A percentile compares a stretch with the other conserved stretches of the same genome.
phyloP scores from a whole-genome alignment of 257 asterid species.

The Plantago ovata region DNA sequence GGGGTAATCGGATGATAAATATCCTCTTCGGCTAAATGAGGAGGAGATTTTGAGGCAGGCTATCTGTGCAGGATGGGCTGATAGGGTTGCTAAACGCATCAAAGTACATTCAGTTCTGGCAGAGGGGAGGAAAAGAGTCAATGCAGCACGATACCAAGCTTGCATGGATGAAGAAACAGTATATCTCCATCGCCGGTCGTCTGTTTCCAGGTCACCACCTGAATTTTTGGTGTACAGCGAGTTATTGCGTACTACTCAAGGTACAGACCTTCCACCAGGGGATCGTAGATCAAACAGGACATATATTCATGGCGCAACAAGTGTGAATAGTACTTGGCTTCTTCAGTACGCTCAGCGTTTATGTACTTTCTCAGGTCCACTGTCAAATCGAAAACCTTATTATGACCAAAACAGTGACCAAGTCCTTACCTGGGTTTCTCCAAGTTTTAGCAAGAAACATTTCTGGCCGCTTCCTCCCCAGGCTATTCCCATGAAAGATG shows the following conservation, averaged over 20 bases:
- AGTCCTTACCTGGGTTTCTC: slow-evolving; percentile 60
- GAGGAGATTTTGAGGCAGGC: slow-evolving; percentile 84
- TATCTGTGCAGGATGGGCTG: slow-evolving; percentile 92
- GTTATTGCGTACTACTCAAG: slow-evolving; percentile 46
- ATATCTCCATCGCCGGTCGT: slow-evolving; percentile 74
- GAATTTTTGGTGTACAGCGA: slow-evolving; percentile 78
- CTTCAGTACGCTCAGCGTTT: slow-evolving; percentile 49
- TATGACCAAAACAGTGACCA: slow-evolving; percentile 54
- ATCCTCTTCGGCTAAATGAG: slow-evolving; percentile 60
- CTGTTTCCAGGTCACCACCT: slow-evolving; percentile 63
- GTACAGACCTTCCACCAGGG: no score
- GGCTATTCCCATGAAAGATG: slow-evolving; percentile 50
- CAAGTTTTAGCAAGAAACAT: slow-evolving; percentile 77
- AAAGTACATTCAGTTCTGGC: slow-evolving; percentile 36
- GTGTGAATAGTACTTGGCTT: slow-evolving; percentile 68
- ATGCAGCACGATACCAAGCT: slow-evolving; percentile 66
- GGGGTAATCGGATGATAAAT: slow-evolving; percentile 47
- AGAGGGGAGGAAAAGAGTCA: slow-evolving; percentile 52
- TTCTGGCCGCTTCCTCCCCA: slow-evolving; percentile 73
- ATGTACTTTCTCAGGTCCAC: slow-evolving; percentile 80
- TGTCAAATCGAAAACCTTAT: slow-evolving; percentile 66
- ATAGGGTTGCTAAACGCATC: slow-evolving; percentile 72
- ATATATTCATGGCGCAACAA: slow-evolving; percentile 80
- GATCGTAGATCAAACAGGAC: no score
- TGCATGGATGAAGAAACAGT: slow-evolving; percentile 64